Percentiles rank a stretch among this genome's conserved stretches.
Conservation (phyloP, 2,329 filamentous ascomycete species). For the Exophiala sideris region DNA sequence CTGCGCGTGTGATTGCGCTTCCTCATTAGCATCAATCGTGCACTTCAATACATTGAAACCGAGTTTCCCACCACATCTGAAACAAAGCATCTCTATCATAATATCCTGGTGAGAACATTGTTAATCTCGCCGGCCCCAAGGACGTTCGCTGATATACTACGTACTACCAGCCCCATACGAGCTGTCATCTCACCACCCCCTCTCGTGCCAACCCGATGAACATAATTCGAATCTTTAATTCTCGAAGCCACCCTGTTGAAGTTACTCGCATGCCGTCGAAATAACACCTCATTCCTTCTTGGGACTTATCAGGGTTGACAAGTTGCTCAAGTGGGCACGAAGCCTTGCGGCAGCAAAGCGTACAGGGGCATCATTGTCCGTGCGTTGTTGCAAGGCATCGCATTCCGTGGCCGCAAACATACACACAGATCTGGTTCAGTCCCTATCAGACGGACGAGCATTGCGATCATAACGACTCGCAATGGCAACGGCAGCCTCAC, state of each 20-base stretch:
- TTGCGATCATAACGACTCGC: neutral
- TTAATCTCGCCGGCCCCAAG: conserved; percentile 1
- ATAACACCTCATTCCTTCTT: neutral
- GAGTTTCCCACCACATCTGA: conserved; percentile 1
- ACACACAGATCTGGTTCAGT: conserved; percentile 1
- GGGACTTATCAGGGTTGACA: neutral
- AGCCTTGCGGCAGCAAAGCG: conserved; percentile 19
- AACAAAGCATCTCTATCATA: conserved; percentile 10
- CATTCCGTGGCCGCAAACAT: conserved; percentile 20
- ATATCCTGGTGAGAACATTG: conserved; percentile 8
- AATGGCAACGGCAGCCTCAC: conserved; percentile 47
- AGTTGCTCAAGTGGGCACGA: neutral
- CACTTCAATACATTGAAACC: neutral
- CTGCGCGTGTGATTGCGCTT: too few relatives aligned
- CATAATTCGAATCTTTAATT: neutral
- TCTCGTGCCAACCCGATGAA: conserved; percentile 3
- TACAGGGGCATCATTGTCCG: conserved; percentile 9
- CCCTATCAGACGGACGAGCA: neutral
- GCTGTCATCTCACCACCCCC: conserved; percentile 17
- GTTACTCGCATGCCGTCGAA: neutral
- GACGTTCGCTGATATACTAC: neutral
- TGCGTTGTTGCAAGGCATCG: conserved; percentile 12
- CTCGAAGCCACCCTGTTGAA: conserved; percentile 1
- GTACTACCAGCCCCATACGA: conserved; percentile 9
- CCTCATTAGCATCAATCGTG: neutral